A percentile compares a stretch with the other conserved stretches of the same genome.
phyloP scores from a whole-genome alignment of 306 rosid species.

The Rosa rugosa region DNA sequence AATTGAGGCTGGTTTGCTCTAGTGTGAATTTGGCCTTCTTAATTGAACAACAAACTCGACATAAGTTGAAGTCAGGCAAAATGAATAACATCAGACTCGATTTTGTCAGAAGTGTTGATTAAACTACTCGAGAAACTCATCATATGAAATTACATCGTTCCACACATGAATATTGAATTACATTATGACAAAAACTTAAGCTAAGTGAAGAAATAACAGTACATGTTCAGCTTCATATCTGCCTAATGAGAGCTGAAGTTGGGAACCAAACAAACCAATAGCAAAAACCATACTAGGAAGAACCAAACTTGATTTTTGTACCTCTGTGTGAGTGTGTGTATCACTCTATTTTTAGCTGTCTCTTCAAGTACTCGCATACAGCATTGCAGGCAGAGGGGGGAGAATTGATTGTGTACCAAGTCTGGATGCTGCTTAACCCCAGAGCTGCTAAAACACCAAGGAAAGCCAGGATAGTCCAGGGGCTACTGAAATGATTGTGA shows the following conservation, averaged over 20 bases:
- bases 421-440: constrained; percentile 7
- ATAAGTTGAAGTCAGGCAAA: background rate
- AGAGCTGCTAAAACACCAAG: background rate
- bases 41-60: background rate
- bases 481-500: constrained; percentile 4
- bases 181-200: background rate
- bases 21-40: background rate
- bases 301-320: background rate
- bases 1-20: too few species aligned
- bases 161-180: background rate
- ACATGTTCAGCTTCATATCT: background rate
- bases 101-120: background rate
- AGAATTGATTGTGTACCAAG: background rate
- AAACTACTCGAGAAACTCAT: background rate
- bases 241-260: background rate
- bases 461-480: constrained; percentile 32
- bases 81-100: background rate
- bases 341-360: background rate
- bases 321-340: background rate
- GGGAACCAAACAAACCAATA: background rate
- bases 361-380: constrained; percentile 4
- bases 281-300: background rate
- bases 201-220: background rate
- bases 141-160: background rate
- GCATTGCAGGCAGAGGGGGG: background rate